Conservation (phyloP, 2,329 filamentous ascomycete species). For the Hymenoscyphus salicellus region DNA sequence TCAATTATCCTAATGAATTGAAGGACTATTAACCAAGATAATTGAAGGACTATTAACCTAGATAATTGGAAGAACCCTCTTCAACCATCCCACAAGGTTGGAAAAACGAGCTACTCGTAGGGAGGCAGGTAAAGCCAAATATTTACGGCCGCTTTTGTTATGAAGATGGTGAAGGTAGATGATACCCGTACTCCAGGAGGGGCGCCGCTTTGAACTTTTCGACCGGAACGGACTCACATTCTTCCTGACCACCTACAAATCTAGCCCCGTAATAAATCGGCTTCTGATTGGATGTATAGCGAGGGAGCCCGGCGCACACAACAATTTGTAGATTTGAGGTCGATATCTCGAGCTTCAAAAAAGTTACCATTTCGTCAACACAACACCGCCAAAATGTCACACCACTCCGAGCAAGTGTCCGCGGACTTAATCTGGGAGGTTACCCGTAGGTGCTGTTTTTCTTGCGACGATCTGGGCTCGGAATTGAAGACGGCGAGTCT, state of each 20-base stretch:
- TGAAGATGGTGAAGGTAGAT: too few species aligned
- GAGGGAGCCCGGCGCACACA: background rate
- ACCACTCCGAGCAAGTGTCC: slow-evolving; percentile 72
- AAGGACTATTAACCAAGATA: too few species aligned
- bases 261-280: background rate
- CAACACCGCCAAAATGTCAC: slow-evolving; percentile 38
- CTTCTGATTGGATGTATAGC: slow-evolving; percentile 18
- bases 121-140: too few species aligned
- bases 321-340: slow-evolving; percentile 13
- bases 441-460: slow-evolving; percentile 67
- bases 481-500: slow-evolving; percentile 1
- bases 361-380: slow-evolving; percentile 16
- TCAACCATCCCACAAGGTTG: too few species aligned
- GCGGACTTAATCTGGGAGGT: slow-evolving; percentile 92
- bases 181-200: too few species aligned
- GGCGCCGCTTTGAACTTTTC: background rate
- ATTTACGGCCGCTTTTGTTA: too few species aligned
- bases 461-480: slow-evolving; percentile 1
- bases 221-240: background rate
- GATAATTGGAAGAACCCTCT: too few species aligned
- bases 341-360: slow-evolving; percentile 12
- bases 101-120: too few species aligned
- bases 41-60: too few species aligned
- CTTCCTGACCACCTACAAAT: background rate
- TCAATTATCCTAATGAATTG: too few species aligned